phyloP scores from a whole-genome alignment of 352 stramenopile species.

The Pythium apleroticum region DNA sequence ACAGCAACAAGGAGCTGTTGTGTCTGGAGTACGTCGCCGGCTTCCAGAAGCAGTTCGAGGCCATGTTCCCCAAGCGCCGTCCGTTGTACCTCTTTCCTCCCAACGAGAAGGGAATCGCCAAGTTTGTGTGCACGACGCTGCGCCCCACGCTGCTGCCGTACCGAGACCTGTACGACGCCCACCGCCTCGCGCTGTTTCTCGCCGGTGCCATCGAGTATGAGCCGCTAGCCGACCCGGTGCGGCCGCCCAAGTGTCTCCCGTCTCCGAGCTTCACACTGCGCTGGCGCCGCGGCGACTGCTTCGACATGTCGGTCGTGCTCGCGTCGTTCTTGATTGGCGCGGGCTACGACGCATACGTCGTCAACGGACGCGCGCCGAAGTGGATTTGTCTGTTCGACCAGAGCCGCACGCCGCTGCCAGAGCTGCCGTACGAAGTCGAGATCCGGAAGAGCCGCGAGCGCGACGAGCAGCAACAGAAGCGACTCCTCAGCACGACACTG shows the following conservation, averaged over 20 bases:
- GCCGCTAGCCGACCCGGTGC: constrained; percentile 83
- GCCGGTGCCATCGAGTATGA: constrained; percentile 93
- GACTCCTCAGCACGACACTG: constrained; percentile 13
- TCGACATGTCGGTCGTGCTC: constrained; percentile 91
- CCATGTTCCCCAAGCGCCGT: constrained; percentile 76
- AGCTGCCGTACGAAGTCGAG: constrained; percentile 52
- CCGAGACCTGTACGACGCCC: constrained; percentile 91
- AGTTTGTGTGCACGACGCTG: constrained; percentile 95
- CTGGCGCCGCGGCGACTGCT: constrained; percentile 89
- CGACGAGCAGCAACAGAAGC: constrained; percentile 28
- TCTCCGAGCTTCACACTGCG: constrained; percentile 87
- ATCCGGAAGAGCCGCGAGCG: constrained; percentile 42
- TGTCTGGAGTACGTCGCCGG: constrained; percentile 93
- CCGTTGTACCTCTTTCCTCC: constrained; percentile 87
- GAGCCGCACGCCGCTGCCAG: constrained; percentile 67
- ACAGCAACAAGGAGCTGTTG: constrained; percentile 90
- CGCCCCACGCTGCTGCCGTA: constrained; percentile 92
- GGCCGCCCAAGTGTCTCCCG: constrained; percentile 71
- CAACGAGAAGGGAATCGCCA: constrained; percentile 91
- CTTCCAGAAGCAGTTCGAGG: constrained; percentile 90
- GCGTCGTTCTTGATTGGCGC: constrained; percentile 91
- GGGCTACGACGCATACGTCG: constrained; percentile 95
- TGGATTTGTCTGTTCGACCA: constrained; percentile 93
- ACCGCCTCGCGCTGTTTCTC: constrained; percentile 87
- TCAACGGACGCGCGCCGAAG: constrained; percentile 82